These are phyloP conservation scores for Termitomyces sp. DNA, from an alignment of 768 basidiomycete species.

Conservation along the genomic window DNA sequence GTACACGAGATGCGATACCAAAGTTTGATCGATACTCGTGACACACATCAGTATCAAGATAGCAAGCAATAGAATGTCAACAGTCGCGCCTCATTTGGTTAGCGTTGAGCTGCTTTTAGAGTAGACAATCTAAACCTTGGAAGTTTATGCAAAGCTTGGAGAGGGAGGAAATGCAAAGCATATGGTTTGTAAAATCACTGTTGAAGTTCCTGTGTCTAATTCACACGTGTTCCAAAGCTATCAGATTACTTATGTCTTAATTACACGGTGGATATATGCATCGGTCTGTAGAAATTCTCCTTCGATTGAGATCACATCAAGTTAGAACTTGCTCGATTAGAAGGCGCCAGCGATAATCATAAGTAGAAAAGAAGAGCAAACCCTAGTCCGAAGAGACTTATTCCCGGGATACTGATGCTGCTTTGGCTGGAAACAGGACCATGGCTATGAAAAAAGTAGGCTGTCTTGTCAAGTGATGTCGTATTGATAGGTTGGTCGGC, in stretches of 20 bases:
- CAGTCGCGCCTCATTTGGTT: not conserved
- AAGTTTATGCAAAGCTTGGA: conserved; percentile 34
- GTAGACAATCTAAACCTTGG: not conserved
- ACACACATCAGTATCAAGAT: not conserved
- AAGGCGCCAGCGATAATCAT: too few relatives aligned
- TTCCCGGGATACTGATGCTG: conserved; percentile 22
- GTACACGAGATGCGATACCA: not conserved
- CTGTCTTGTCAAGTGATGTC: too few relatives aligned
- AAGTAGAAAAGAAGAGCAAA: too few relatives aligned
- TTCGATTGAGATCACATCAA: not conserved
- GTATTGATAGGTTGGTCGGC: too few relatives aligned
- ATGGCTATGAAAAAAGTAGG: not conserved
- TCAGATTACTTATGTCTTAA: conserved; percentile 18
- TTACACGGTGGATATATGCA: conserved; percentile 30
- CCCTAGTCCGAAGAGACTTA: too few relatives aligned
- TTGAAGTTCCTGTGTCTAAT: not conserved
- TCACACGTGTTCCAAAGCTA: not conserved
- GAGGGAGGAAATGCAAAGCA: conserved; percentile 32
- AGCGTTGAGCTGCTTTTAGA: not conserved
- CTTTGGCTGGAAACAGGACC: conserved; percentile 21
- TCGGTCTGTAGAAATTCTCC: conserved; percentile 31
- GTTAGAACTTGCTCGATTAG: too few relatives aligned
- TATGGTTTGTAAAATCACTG: conserved; percentile 29
- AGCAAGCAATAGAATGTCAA: not conserved
- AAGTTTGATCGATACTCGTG: not conserved